Evolutionary conservation across 2,329 filamentous ascomycete species (phyloP).

Genomic region (Talaromyces sp.): DNA sequence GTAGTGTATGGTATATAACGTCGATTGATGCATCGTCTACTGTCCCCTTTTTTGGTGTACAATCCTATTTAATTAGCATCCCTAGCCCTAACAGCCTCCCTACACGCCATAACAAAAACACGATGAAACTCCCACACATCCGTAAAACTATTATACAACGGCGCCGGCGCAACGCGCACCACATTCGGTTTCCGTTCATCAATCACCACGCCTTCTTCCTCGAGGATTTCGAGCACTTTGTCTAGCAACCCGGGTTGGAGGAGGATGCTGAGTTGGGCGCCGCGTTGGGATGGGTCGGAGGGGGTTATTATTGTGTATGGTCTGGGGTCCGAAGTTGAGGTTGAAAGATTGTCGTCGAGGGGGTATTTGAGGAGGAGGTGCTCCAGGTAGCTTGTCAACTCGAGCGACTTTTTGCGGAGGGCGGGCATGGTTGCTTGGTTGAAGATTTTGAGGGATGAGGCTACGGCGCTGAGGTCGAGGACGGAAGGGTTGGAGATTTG

Average conservation of each 20-base stretch:
- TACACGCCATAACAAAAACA: slow-evolving; percentile 53
- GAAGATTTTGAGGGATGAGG: slow-evolving; percentile 72
- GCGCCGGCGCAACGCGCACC: slow-evolving; percentile 77
- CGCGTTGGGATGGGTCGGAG: slow-evolving; percentile 63
- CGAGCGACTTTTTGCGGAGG: slow-evolving; percentile 68
- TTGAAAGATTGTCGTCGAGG: slow-evolving; percentile 27
- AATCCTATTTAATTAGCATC: neutral
- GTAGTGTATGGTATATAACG: slow-evolving; percentile 8
- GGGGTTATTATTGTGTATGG: slow-evolving; percentile 69
- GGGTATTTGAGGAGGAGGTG: slow-evolving; percentile 54
- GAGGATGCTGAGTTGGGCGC: slow-evolving; percentile 75
- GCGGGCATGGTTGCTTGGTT: slow-evolving; percentile 66
- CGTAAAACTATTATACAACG: slow-evolving; percentile 76
- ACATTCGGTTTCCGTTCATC: slow-evolving; percentile 86
- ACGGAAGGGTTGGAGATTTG: slow-evolving; percentile 83
- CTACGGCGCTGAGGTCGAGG: slow-evolving; percentile 72
- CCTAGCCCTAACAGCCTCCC: slow-evolving; percentile 30
- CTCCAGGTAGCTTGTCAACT: slow-evolving; percentile 75
- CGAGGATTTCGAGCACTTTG: slow-evolving; percentile 61
- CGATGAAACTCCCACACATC: slow-evolving; percentile 66
- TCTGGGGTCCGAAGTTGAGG: slow-evolving; percentile 18
- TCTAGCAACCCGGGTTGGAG: slow-evolving; percentile 69
- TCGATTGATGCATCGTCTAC: neutral
- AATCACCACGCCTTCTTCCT: slow-evolving; percentile 68
- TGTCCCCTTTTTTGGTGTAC: neutral